Evolutionary conservation across 1,284 basidiomycete species (phyloP).

Genomic region (Marasmius sp.): DNA sequence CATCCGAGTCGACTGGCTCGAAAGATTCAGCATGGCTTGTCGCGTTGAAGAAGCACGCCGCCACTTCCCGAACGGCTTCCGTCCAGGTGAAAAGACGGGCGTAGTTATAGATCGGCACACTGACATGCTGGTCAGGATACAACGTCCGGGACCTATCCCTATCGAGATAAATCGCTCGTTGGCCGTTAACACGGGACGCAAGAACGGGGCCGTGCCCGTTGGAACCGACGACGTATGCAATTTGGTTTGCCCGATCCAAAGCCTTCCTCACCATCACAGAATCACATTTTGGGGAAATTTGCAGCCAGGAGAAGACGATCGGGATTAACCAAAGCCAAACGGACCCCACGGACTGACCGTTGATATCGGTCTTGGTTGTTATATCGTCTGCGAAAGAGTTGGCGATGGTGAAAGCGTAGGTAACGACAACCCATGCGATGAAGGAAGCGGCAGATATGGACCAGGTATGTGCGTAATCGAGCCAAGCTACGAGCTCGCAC

Average conservation of each 20-base stretch:
- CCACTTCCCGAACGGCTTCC: constrained; percentile 17
- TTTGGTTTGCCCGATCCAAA: constrained; percentile 20
- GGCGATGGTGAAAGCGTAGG: constrained; percentile 30
- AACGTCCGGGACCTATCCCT: not conserved
- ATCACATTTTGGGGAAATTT: constrained; percentile 33
- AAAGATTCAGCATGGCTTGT: not conserved
- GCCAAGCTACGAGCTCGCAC: constrained; percentile 23
- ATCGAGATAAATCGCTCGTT: constrained; percentile 4
- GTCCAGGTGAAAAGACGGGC: constrained; percentile 27
- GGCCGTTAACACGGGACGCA: constrained; percentile 9
- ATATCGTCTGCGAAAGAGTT: constrained; percentile 27
- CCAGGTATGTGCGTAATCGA: constrained; percentile 35
- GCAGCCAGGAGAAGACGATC: constrained; percentile 33
- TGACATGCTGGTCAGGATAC: constrained; percentile 17
- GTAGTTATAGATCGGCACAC: constrained; percentile 31
- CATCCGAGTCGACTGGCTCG: not conserved
- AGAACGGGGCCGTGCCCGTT: not conserved
- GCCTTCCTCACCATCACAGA: constrained; percentile 20
- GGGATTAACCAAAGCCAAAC: constrained; percentile 35
- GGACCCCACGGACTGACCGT: constrained; percentile 29
- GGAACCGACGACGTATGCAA: constrained; percentile 10
- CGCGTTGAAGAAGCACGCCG: constrained; percentile 18
- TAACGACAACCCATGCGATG: constrained; percentile 34
- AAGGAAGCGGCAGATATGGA: constrained; percentile 31
- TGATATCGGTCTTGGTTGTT: constrained; percentile 16